Percentiles rank a stretch among this genome's conserved stretches.
phyloP scores from a whole-genome alignment of 2,329 filamentous ascomycete species.

The Colletotrichum spinosum region DNA sequence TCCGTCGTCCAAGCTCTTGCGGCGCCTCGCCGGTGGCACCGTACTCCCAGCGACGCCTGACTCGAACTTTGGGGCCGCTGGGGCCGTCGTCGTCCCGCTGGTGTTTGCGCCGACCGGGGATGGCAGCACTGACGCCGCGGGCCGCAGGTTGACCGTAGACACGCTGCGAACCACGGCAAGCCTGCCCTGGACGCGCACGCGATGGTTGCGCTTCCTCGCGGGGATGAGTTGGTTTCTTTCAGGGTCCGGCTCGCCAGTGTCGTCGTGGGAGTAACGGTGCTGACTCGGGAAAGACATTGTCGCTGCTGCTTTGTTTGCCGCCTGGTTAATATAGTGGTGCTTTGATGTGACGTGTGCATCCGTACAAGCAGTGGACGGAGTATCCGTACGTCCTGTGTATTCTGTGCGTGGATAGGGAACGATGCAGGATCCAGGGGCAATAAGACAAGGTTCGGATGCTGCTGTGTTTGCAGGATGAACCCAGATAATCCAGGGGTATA shows the following conservation, averaged over 20 bases:
- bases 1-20: slow-evolving; percentile 40
- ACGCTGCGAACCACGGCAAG: slow-evolving; percentile 50
- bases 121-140: slow-evolving; percentile 19
- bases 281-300: slow-evolving; percentile 24
- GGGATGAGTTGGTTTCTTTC: slow-evolving; percentile 48
- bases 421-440: no score
- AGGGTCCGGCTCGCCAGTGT: slow-evolving; percentile 42
- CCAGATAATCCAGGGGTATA: no score
- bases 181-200: slow-evolving; percentile 52
- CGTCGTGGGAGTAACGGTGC: slow-evolving; percentile 31
- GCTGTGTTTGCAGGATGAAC: no score
- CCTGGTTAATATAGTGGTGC: neutral
- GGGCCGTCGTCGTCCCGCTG: slow-evolving; percentile 14
- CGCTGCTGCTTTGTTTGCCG: neutral
- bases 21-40: slow-evolving; percentile 20
- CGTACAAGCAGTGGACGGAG: no score
- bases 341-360: neutral
- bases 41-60: slow-evolving; percentile 38
- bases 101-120: slow-evolving; percentile 13
- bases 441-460: no score
- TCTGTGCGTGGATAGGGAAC: no score
- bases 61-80: slow-evolving; percentile 36
- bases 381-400: no score
- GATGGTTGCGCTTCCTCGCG: slow-evolving; percentile 44
- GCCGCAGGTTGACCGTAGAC: slow-evolving; percentile 44